These are phyloP conservation scores for Flaveria trinervia DNA, from an alignment of 129 eudicot genomes.

Conservation along the genomic window DNA sequence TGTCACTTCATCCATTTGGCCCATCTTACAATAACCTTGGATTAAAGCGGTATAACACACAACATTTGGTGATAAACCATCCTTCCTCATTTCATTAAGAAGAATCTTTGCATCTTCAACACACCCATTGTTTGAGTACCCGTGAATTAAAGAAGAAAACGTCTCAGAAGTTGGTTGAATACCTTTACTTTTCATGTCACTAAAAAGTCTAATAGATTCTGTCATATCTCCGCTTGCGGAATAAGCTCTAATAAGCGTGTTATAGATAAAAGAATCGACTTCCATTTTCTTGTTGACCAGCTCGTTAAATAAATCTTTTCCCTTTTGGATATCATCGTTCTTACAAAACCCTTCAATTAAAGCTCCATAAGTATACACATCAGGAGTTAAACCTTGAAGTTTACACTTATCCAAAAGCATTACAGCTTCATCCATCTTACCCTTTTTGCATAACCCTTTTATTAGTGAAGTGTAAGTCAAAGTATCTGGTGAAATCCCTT, in stretches of 20 bases:
- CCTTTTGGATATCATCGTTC: slow-evolving; percentile 58
- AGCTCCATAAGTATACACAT: slow-evolving; percentile 53
- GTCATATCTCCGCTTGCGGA: slow-evolving; percentile 42
- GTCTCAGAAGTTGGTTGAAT: slow-evolving; percentile 49
- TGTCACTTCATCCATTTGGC: slow-evolving; percentile 66
- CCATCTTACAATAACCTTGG: slow-evolving; percentile 69
- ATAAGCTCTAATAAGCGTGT: slow-evolving; percentile 62
- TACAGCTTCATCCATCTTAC: slow-evolving; percentile 77
- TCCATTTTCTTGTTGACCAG: slow-evolving; percentile 41
- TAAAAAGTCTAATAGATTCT: slow-evolving; percentile 56
- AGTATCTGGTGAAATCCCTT: slow-evolving; percentile 53
- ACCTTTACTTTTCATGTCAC: slow-evolving; percentile 66
- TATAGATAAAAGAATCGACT: slow-evolving; percentile 55
- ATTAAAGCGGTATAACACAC: slow-evolving; percentile 78
- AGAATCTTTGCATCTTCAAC: slow-evolving; percentile 53
- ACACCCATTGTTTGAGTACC: slow-evolving; percentile 51
- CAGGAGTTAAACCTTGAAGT: slow-evolving; percentile 49
- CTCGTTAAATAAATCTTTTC: slow-evolving; percentile 48
- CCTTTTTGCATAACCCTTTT: slow-evolving; percentile 55
- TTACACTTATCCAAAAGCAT: slow-evolving; percentile 54
- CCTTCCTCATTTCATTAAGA: slow-evolving; percentile 56
- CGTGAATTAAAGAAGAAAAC: slow-evolving; percentile 63
- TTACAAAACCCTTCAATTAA: slow-evolving; percentile 72
- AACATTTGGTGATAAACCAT: slow-evolving; percentile 64
- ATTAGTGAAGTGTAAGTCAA: slow-evolving; percentile 60